phyloP scores from a whole-genome alignment of 257 asterid genomes.

The Craterostigma plantagineum region DNA sequence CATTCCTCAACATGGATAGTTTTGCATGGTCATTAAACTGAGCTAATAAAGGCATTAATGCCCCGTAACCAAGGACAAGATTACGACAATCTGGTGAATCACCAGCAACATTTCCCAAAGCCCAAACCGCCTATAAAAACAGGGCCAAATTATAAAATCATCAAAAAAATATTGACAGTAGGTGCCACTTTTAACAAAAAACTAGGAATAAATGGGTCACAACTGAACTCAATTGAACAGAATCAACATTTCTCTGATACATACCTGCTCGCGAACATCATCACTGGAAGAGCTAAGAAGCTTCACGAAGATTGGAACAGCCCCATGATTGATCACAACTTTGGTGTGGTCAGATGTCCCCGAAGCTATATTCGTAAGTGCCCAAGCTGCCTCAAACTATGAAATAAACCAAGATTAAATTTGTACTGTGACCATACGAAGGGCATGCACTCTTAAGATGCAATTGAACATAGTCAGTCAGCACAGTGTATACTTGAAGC shows the following conservation, averaged over 20 bases:
- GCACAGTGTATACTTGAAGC: slow-evolving; percentile 38
- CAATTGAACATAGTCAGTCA: slow-evolving; percentile 1
- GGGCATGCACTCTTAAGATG: too few species aligned
- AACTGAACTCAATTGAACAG: too few species aligned
- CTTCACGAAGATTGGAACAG: slow-evolving; percentile 60
- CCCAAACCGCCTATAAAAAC: slow-evolving; percentile 84
- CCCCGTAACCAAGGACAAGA: slow-evolving; percentile 69
- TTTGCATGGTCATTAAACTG: slow-evolving; percentile 73
- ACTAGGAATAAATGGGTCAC: too few species aligned
- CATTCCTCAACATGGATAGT: slow-evolving; percentile 82
- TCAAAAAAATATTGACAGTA: not conserved
- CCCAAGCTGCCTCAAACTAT: slow-evolving; percentile 97
- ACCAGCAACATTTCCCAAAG: slow-evolving; percentile 91
- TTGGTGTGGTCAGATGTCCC: slow-evolving; percentile 87
- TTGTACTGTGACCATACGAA: too few species aligned
- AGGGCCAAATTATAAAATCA: not conserved
- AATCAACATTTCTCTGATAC: too few species aligned
- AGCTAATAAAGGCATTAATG: slow-evolving; percentile 46
- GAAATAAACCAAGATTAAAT: too few species aligned
- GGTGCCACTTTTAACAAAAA: too few species aligned
- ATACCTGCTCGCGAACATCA: slow-evolving; percentile 95
- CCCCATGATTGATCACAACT: slow-evolving; percentile 82
- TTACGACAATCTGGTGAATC: slow-evolving; percentile 87
- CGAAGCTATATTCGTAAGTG: slow-evolving; percentile 83
- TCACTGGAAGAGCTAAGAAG: slow-evolving; percentile 78